A percentile compares a stretch with the other conserved stretches of the same genome.
Evolutionary conservation across 257 asterid species (phyloP).

Genomic region (Ilex asprella): DNA sequence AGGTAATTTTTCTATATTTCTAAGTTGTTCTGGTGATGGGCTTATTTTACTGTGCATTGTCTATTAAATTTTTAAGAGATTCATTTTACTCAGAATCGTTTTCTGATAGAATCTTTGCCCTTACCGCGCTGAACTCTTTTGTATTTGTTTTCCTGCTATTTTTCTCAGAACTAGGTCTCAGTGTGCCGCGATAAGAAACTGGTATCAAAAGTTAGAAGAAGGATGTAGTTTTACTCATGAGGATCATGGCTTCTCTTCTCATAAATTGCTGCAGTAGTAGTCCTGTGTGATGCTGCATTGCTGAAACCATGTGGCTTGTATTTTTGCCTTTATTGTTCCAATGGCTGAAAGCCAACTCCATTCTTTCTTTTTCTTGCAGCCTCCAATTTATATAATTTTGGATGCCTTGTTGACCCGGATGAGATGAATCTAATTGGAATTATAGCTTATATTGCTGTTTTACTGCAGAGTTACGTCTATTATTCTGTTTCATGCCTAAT

Average conservation of each 20-base stretch:
- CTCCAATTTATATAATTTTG: too few species aligned
- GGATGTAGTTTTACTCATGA: not conserved
- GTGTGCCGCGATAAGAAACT: not conserved
- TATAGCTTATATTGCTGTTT: too few species aligned
- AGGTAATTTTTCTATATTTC: not conserved
- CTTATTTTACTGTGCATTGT: not conserved
- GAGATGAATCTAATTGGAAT: too few species aligned
- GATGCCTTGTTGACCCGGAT: too few species aligned
- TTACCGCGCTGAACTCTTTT: not conserved
- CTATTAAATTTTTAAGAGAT: not conserved
- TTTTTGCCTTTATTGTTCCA: too few species aligned
- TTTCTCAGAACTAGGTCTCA: not conserved
- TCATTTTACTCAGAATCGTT: too few species aligned
- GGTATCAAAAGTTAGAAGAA: not conserved
- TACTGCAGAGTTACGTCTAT: too few species aligned
- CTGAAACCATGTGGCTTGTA: not conserved
- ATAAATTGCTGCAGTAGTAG: not conserved
- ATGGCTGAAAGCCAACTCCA: too few species aligned
- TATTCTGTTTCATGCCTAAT: too few species aligned
- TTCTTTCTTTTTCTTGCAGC: too few species aligned
- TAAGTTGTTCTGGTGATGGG: not conserved
- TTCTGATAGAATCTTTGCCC: not conserved
- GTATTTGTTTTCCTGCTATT: too few species aligned
- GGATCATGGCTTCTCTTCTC: not conserved
- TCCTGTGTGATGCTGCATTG: not conserved